phyloP scores from a whole-genome alignment of 78 protist species.

The Anaeramoeba flamelloides region DNA sequence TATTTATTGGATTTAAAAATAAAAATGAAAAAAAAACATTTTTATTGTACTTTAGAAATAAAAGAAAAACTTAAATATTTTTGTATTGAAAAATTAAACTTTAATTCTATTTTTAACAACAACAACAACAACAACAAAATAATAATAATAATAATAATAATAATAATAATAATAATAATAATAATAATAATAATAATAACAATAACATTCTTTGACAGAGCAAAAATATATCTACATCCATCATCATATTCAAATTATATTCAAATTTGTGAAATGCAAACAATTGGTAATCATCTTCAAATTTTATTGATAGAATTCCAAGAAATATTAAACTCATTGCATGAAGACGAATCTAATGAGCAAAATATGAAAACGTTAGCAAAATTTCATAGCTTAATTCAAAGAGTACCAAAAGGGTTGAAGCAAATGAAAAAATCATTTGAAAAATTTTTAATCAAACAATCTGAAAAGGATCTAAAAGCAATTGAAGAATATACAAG shows the following conservation, averaged over 20 bases:
- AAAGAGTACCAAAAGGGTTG: background rate
- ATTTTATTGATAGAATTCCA: background rate
- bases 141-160: too few species aligned
- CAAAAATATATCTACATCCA: background rate
- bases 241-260: background rate
- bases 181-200: too few species aligned
- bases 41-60: too few species aligned
- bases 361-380: too few species aligned
- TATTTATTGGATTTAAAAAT: too few species aligned
- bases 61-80: too few species aligned
- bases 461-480: background rate
- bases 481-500: background rate
- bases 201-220: too few species aligned
- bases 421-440: background rate
- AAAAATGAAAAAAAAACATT: too few species aligned
- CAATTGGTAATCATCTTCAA: background rate
- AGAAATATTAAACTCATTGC: background rate
- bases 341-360: background rate
- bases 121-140: too few species aligned
- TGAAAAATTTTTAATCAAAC: background rate
- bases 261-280: background rate
- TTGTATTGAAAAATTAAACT: too few species aligned
- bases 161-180: too few species aligned
- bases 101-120: too few species aligned
- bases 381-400: background rate